Evolutionary conservation across 148 eudicot species (phyloP).

Genomic region (Arctostaphylos glauca): DNA sequence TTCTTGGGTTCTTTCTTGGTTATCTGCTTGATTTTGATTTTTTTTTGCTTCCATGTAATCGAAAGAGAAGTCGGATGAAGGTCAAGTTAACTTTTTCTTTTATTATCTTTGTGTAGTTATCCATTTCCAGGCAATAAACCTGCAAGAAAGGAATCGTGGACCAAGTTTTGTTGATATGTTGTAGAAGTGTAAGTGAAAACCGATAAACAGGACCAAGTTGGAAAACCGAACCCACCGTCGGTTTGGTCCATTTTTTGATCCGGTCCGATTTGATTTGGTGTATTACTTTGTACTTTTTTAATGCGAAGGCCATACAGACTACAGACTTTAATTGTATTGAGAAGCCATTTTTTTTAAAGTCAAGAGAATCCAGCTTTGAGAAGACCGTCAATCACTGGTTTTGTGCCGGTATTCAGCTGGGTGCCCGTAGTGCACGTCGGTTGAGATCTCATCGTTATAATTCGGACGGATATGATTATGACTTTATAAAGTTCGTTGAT

Average conservation of each 20-base stretch:
- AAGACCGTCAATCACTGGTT: neutral
- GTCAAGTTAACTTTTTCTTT: neutral
- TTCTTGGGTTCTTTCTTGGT: neutral
- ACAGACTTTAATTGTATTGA: neutral
- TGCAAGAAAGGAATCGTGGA: neutral
- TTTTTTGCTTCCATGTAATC: neutral
- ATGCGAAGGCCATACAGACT: too few relatives aligned
- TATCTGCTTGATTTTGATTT: neutral
- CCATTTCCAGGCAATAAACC: slow-evolving; percentile 4
- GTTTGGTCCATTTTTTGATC: too few relatives aligned
- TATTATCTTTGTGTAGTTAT: neutral
- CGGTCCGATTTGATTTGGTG: too few relatives aligned
- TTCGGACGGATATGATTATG: neutral
- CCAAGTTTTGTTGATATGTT: neutral
- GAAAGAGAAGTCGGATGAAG: neutral
- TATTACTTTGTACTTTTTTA: too few relatives aligned
- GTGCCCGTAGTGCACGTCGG: neutral
- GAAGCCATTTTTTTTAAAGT: neutral
- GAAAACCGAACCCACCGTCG: too few relatives aligned
- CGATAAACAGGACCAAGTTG: too few relatives aligned
- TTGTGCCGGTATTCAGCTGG: neutral
- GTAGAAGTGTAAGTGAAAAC: neutral
- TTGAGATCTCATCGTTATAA: neutral
- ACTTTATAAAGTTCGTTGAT: neutral
- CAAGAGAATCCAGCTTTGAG: too few relatives aligned